Conservation (phyloP, 768 basidiomycete genomes). For the Phlebiopsis gigantea region DNA sequence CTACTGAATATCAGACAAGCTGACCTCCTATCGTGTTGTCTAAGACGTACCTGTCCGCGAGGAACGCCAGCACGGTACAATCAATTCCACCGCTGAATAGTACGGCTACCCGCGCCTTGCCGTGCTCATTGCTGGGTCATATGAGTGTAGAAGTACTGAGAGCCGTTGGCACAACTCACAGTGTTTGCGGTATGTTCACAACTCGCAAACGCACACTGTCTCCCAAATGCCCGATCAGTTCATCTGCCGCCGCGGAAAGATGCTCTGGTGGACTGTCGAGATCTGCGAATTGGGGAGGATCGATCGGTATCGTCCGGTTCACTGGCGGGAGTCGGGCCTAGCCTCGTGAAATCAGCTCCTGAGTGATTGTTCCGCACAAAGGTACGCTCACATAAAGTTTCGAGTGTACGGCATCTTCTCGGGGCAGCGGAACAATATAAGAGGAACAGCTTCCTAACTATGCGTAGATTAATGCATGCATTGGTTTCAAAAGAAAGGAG, state of each 20-base stretch:
- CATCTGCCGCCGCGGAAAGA: slow-evolving; percentile 39
- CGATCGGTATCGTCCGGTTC: slow-evolving; percentile 42
- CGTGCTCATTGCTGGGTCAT: slow-evolving; percentile 20
- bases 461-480: too few species aligned
- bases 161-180: slow-evolving; percentile 24
- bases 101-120: slow-evolving; percentile 64
- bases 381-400: not conserved
- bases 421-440: not conserved
- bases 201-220: slow-evolving; percentile 66
- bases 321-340: slow-evolving; percentile 44
- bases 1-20: slow-evolving; percentile 32
- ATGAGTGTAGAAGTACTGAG: not conserved
- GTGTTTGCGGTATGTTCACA: slow-evolving; percentile 53
- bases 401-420: not conserved
- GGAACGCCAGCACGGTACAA: slow-evolving; percentile 74
- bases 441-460: not conserved
- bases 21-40: not conserved
- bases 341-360: not conserved
- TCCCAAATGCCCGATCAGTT: slow-evolving; percentile 50
- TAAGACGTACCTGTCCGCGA: slow-evolving; percentile 60
- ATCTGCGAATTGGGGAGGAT: slow-evolving; percentile 29
- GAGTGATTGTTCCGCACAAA: not conserved
- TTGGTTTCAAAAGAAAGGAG: too few species aligned
- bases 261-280: slow-evolving; percentile 41
- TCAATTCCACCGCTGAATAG: slow-evolving; percentile 98